Base-by-base conservation (phyloP, 495 filamentous ascomycete species). In the Talaromyces nanjingensis region DNA sequence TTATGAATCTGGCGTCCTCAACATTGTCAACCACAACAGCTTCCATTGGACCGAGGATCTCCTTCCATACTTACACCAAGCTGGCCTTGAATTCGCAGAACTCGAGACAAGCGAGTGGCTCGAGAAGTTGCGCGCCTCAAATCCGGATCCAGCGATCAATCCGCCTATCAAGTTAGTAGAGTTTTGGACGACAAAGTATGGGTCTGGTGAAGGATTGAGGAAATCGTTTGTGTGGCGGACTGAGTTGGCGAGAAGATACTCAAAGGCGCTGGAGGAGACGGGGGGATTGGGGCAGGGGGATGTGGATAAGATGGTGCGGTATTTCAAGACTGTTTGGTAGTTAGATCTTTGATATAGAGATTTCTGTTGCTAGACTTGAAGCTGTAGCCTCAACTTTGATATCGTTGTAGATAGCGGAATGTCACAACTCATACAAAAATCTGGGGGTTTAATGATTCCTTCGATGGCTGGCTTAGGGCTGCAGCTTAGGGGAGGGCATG, bases 131-230 rank as follows among this genome's bases (percentile, higher is more conserved):
- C 54, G 66, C n/a, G 25, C 47, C 24, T 69, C 67, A n/a, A 60
- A 70, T 29, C 65, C 66, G 8, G 76, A 80, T 31, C 74, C 69
- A 18, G 68, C 33, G 34, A 67, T 20, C 33, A 81, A 74, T 20
- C 81, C 80, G 12, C 71, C 78, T 1, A 69, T 81, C 20, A 83
- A 83, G 67, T 66, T 83, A 11, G 64, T 76, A 2, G 77, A 79
- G 25, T 83, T 76, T 65, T 82, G 56, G 56, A 20, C n/a, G 18
- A 59, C 56, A 18, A 59, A 59, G 24, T 59, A 59, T 16, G 27
- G 31, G 14, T 59, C 56, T 34, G 56, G n/a, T 9, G 56, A 37
- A 59, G 56, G 56, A 12, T 29, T 14, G 56, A 59, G 31, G 9
- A 59, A 59, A 8, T 59, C 31, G 7, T 42, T 69, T 22, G 29